Evolutionary conservation across 805 yeast genomes (phyloP), one percentile per base, ranked within the genome.

Genomic region (Monosporozyma solicola): DNA sequence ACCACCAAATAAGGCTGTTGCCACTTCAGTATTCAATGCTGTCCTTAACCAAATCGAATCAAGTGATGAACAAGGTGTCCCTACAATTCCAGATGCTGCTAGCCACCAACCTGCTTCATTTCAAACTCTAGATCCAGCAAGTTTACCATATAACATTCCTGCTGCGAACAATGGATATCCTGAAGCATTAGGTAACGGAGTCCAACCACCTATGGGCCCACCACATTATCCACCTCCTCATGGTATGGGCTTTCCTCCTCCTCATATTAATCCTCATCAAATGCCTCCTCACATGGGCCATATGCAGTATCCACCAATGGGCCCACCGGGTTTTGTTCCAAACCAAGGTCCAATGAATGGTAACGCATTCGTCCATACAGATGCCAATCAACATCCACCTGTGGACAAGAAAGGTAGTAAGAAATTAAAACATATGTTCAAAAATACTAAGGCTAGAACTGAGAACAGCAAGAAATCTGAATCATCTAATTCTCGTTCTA

Each of bases 21-120:
- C 71, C 2, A 66, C 62, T 54, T 64, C 69, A 53, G 64, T 61
- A 48, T 63, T 65, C 57, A 63, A 62, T 52, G 66, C 73, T 2
- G 68, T 71, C 25, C 54, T 69, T 33, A 61, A 65, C 49, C 70
- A 71, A 50, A 55, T 64, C 25, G 57, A 60, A 16, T 59, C 64
- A 29, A 49, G 37, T 20, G 59, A 55, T 3, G 53, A 51, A 31
- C 51, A 55, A 13, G 46, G 41, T 24, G 47, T 51, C 15, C 10
- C 43, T 11, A 22, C 32, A 5, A 43, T 20, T 16, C 27, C 43
- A 25, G 46, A 52, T 46, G 47, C 55, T 49, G 55, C 52, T 49
- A 44, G 31, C 16, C 50, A 50, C 13, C 47, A 48, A 37, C 24
- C 33, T 8, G 24, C 39, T 20, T 32, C 46, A 24, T 43, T 52